These are phyloP conservation scores for Gillenia trifoliata DNA, from an alignment of 306 rosid species.

Conservation along the genomic window DNA sequence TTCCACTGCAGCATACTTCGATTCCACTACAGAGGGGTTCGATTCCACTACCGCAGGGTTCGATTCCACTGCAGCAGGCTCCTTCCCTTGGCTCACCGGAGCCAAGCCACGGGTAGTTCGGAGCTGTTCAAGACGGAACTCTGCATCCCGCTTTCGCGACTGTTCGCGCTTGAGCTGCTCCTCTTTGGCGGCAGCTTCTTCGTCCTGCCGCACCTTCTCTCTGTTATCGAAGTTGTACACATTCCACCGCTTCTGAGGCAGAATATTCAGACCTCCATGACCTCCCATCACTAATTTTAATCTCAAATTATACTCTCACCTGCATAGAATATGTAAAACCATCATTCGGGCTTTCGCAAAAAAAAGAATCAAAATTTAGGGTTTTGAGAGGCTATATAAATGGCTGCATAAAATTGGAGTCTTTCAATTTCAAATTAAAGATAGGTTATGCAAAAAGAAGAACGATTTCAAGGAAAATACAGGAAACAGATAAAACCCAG, in stretches of 20 bases:
- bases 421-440: neutral
- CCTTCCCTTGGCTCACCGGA: slow-evolving; percentile 25
- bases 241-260: slow-evolving; percentile 98
- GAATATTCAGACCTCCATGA: slow-evolving; percentile 88
- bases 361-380: neutral
- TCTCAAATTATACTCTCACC: slow-evolving; percentile 11
- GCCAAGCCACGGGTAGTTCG: slow-evolving; percentile 62
- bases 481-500: too few species aligned
- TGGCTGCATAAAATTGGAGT: neutral
- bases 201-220: slow-evolving; percentile 82
- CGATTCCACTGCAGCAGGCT: slow-evolving; percentile 10
- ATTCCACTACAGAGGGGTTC: neutral
- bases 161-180: slow-evolving; percentile 89
- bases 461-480: neutral
- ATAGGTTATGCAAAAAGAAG: neutral
- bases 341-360: neutral
- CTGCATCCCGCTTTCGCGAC: slow-evolving; percentile 60
- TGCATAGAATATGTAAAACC: neutral
- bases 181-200: slow-evolving; percentile 85
- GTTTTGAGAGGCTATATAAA: neutral
- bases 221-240: slow-evolving; percentile 84
- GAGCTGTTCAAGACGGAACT: slow-evolving; percentile 69
- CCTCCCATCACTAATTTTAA: slow-evolving; percentile 61
- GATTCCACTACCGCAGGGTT: too few species aligned
- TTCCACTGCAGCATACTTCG: slow-evolving; percentile 12